Evolutionary conservation across 2,329 filamentous ascomycete genomes (phyloP), one percentile per base, ranked within the genome.

Genomic region (Neopestalotiopsis sp.): DNA sequence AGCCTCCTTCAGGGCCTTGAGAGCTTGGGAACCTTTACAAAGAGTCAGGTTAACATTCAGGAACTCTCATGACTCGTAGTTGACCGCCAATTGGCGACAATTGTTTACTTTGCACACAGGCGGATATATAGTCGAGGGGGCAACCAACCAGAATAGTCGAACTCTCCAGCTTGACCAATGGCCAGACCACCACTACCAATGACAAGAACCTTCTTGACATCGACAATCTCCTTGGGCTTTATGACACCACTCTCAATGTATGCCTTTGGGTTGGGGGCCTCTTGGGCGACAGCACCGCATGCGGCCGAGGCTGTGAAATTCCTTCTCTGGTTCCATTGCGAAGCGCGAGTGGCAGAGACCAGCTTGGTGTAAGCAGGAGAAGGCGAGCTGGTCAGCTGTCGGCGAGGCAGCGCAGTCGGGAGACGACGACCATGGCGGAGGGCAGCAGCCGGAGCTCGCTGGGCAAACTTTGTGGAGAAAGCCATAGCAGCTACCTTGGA

Each of bases 141-240:
- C 73, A 72, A 87, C 91, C 74, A 86, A 97, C 94, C 95, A 81
- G 96, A 98, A 83, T 98, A 98, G 84, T 98, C 95, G 77, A 98
- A 98, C 85, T 98, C 95, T 84, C 95, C 95, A 73, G 95, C 95
- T 84, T 98, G 95, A 72, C 95, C 95, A 89, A 98, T 98, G 80
- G 94, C 94, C 75, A 98, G 88, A 82, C 95, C 95, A 84, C 95
- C 95, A 84, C 92, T 95, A 69, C 95, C 95, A 85, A 98, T 97
- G 75, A 98, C 95, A 71, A 98, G 86, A 66, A 98, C 95, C 85
- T 98, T 98, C 86, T 97, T 97, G 73, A 98, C 94, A 79, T 97
- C 90, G 65, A 98, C 92, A 67, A 93, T 84, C 76, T 95, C 88
- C 76, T 88, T 88, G 69, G 92, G 91, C 81, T 94, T 92, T 79